A percentile compares a stretch with the other conserved stretches of the same genome.
These are phyloP conservation scores for Mucor ambiguus DNA, from an alignment of 371 early-diverging fungal species.

Conservation along the genomic window DNA sequence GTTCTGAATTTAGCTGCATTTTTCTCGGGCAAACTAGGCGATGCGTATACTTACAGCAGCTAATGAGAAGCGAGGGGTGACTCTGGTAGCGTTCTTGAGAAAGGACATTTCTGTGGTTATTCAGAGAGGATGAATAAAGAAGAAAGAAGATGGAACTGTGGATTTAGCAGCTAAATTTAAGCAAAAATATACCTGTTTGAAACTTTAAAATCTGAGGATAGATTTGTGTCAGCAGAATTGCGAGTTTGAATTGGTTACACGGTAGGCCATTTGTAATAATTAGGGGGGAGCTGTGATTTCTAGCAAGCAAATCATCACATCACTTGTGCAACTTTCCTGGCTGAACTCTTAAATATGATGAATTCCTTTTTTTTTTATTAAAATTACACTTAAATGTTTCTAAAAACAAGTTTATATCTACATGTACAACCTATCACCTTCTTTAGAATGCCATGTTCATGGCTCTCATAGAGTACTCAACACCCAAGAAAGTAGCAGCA, in stretches of 20 bases:
- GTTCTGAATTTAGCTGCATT: neutral
- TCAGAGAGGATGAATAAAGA: constrained; percentile 2
- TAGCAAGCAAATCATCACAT: neutral
- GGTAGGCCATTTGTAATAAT: constrained; percentile 5
- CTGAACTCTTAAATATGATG: constrained; percentile 1
- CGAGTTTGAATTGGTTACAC: constrained; percentile 12
- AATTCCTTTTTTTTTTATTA: constrained; percentile 5
- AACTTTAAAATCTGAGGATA: constrained; percentile 9
- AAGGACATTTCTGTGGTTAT: constrained; percentile 19
- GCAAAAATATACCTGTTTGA: neutral
- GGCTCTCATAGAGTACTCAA: constrained; percentile 50
- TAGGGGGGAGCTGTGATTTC: neutral
- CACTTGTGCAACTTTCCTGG: constrained; percentile 6
- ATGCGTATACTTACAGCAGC: constrained; percentile 23
- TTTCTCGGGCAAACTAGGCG: neutral
- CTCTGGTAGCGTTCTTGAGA: constrained; percentile 16
- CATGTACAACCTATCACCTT: constrained; percentile 7
- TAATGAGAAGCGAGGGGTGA: constrained; percentile 22
- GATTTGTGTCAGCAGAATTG: constrained; percentile 29
- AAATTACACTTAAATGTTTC: constrained; percentile 14
- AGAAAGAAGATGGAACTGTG: constrained; percentile 11
- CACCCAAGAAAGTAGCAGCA: constrained; percentile 70
- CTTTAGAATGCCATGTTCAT: constrained; percentile 48
- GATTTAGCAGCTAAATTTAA: constrained; percentile 11
- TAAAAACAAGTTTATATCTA: constrained; percentile 12